phyloP scores from a whole-genome alignment of 2,329 filamentous ascomycete species.

The Cladosporium austrohemisphaericum region DNA sequence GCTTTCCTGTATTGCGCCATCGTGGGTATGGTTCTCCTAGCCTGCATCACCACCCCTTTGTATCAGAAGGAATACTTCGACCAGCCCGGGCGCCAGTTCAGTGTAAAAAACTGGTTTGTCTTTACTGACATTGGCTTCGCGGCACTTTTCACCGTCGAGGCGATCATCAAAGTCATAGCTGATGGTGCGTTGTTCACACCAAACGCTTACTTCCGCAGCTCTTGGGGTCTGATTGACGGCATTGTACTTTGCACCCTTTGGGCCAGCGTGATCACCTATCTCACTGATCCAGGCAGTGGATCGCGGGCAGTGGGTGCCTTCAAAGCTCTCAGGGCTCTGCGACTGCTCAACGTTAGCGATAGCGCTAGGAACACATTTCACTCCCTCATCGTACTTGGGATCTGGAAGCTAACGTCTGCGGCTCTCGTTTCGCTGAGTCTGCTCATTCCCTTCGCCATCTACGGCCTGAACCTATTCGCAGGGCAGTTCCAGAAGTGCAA shows the following conservation, averaged over 20 bases:
- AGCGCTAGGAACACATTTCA: constrained; percentile 95
- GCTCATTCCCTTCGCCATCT: constrained; percentile 93
- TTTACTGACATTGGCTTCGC: constrained; percentile 92
- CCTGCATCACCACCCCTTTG: constrained; percentile 88
- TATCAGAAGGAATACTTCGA: constrained; percentile 85
- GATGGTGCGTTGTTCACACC: constrained; percentile 96
- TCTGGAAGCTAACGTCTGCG: constrained; percentile 89
- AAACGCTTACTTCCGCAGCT: constrained; percentile 93
- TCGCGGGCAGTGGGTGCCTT: constrained; percentile 92
- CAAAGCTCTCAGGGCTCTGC: constrained; percentile 87
- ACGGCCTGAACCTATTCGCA: constrained; percentile 88
- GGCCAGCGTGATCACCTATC: constrained; percentile 84
- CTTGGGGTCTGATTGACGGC: constrained; percentile 94
- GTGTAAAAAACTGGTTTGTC: constrained; percentile 83
- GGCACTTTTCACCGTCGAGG: constrained; percentile 78
- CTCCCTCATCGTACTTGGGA: constrained; percentile 87
- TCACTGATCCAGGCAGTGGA: constrained; percentile 76
- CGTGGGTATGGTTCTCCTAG: constrained; percentile 94
- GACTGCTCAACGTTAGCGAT: constrained; percentile 91
- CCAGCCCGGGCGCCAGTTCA: constrained; percentile 21
- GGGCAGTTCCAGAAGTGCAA: constrained; percentile 79
- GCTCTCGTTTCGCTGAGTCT: constrained; percentile 92
- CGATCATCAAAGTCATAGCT: constrained; percentile 85
- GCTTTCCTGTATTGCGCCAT: constrained; percentile 92
- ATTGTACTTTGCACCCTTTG: constrained; percentile 88